Conservation (phyloP, 352 stramenopile species). For the Globisporangium okanoganense region DNA sequence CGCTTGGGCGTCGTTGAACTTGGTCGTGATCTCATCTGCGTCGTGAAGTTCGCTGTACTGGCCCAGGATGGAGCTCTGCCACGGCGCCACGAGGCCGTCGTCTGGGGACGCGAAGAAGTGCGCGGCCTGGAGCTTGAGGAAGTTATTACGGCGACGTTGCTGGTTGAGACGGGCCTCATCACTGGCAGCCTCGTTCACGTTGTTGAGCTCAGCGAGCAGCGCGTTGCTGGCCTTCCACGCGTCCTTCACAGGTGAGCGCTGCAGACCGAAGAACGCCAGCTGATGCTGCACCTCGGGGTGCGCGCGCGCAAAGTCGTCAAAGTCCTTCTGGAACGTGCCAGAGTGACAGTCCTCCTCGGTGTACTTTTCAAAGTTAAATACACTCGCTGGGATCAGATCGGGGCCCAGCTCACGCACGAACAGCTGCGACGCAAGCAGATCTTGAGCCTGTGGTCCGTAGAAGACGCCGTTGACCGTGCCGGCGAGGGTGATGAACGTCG, state of each 20-base stretch:
- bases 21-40: conserved; percentile 22
- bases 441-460: conserved; percentile 32
- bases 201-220: conserved; percentile 25
- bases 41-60: conserved; percentile 33
- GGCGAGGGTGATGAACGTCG: conserved; percentile 42
- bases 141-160: conserved; percentile 27
- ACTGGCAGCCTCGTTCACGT: conserved; percentile 14
- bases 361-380: conserved; percentile 37
- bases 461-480: conserved; percentile 43
- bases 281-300: conserved; percentile 19
- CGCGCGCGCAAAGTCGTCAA: conserved; percentile 16
- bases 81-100: conserved; percentile 30
- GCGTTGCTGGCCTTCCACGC: conserved; percentile 20
- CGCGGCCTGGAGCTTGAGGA: conserved; percentile 28
- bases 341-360: conserved; percentile 11
- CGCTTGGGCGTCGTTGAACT: conserved; percentile 14
- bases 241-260: conserved; percentile 20
- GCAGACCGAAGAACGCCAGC: conserved; percentile 26
- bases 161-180: conserved; percentile 17
- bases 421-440: conserved; percentile 11
- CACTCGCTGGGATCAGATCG: conserved; percentile 11
- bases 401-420: conserved; percentile 21
- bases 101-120: conserved; percentile 46
- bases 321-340: conserved; percentile 34
- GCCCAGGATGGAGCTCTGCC: conserved; percentile 28